These are phyloP conservation scores for Colletotrichum aenigma DNA, from an alignment of 2,329 filamentous ascomycete species.

Conservation along the genomic window DNA sequence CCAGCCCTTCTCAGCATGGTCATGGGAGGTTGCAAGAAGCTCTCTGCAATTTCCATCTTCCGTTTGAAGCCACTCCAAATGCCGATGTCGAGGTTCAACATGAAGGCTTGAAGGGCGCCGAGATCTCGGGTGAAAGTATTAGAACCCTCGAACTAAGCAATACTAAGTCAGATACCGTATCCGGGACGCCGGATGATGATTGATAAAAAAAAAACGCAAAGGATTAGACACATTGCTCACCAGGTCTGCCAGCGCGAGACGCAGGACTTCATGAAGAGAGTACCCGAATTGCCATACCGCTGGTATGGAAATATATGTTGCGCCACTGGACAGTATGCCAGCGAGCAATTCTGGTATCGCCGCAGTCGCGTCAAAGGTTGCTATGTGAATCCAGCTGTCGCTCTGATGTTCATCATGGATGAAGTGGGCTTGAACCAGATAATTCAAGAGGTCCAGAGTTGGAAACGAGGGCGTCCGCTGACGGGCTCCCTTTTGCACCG, in stretches of 20 bases:
- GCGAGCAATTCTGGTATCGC: slow-evolving; percentile 39
- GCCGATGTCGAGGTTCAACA: slow-evolving; percentile 35
- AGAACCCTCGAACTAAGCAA: slow-evolving; percentile 33
- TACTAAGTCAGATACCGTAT: neutral
- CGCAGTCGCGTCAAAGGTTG: slow-evolving; percentile 39
- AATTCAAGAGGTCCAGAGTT: slow-evolving; percentile 40
- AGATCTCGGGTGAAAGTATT: slow-evolving; percentile 35
- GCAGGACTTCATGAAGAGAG: slow-evolving; percentile 42
- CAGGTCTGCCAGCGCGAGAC: slow-evolving; percentile 29
- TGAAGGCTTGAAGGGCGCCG: slow-evolving; percentile 34
- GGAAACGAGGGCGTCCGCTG: slow-evolving; percentile 41
- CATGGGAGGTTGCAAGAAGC: slow-evolving; percentile 36
- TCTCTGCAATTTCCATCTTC: slow-evolving; percentile 44
- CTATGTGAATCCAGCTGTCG: slow-evolving; percentile 32
- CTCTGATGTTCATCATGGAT: slow-evolving; percentile 26
- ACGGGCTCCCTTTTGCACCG: slow-evolving; percentile 26
- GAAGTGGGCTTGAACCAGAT: slow-evolving; percentile 36
- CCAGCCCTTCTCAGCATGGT: slow-evolving; percentile 40
- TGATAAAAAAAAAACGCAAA: neutral
- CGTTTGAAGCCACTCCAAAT: slow-evolving; percentile 41
- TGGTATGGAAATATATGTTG: slow-evolving; percentile 38
- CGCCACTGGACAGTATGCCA: slow-evolving; percentile 38
- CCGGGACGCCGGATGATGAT: neutral
- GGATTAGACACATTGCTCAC: neutral
- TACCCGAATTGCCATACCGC: slow-evolving; percentile 42